Conservation (phyloP, 306 rosid genomes). For the Castanea sativa region DNA sequence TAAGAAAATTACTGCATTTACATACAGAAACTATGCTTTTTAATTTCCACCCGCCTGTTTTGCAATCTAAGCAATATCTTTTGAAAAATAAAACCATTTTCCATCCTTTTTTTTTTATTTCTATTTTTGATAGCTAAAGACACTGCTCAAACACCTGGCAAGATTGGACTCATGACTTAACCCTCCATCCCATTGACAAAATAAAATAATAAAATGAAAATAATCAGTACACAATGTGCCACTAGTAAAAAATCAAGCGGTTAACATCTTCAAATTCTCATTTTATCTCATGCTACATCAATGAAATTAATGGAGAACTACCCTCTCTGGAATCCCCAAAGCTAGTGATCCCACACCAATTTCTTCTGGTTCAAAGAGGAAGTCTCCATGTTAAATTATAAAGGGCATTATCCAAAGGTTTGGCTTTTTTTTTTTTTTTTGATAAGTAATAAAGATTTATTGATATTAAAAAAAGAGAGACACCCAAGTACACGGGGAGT, state of each 20-base stretch:
- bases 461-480: too few species aligned
- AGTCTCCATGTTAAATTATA: neutral
- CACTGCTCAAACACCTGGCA: too few species aligned
- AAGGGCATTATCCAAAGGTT: neutral
- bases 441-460: neutral
- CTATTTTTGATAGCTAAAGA: too few species aligned
- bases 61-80: too few species aligned
- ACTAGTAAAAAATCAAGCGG: neutral
- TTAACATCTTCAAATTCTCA: neutral
- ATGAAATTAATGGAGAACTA: neutral
- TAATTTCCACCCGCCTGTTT: too few species aligned
- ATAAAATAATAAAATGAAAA: neutral
- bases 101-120: too few species aligned
- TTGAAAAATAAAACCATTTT: too few species aligned
- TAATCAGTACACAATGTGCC: neutral
- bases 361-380: neutral
- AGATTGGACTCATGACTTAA: neutral
- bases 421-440: neutral
- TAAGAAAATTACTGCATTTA: too few species aligned
- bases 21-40: too few species aligned
- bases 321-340: neutral
- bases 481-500: too few species aligned
- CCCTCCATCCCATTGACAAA: neutral
- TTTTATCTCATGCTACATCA: neutral
- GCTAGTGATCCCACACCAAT: neutral